Conservation (phyloP, 2,329 filamentous ascomycete genomes). For the Didymella glomerata region DNA sequence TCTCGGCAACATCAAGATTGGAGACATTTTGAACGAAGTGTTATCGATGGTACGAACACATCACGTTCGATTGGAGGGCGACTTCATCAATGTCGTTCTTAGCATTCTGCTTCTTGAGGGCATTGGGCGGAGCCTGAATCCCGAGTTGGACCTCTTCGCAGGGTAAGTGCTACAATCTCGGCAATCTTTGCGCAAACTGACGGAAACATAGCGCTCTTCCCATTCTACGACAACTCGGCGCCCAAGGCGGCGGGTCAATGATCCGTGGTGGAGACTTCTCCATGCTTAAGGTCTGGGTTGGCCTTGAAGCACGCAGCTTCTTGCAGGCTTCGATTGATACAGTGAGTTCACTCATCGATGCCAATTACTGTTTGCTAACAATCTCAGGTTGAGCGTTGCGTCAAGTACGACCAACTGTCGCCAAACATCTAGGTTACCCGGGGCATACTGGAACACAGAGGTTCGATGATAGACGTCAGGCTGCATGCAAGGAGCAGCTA, state of each 20-base stretch:
- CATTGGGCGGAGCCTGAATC: conserved; percentile 87
- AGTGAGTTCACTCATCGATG: conserved; percentile 60
- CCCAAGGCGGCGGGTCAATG: conserved; percentile 71
- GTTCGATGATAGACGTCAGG: too few relatives aligned
- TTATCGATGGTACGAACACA: conserved; percentile 89
- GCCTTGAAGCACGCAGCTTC: conserved; percentile 86
- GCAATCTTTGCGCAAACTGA: too few relatives aligned
- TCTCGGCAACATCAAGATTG: conserved; percentile 93
- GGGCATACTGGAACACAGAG: too few relatives aligned
- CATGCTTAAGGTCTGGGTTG: conserved; percentile 91
- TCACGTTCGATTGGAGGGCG: conserved; percentile 93
- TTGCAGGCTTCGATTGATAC: conserved; percentile 90
- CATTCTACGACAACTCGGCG: conserved; percentile 86
- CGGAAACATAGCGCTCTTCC: conserved; percentile 91
- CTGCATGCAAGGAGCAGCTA: too few relatives aligned
- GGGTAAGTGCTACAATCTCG: conserved; percentile 58
- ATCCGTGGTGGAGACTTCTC: conserved; percentile 59
- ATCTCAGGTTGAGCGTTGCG: conserved; percentile 78
- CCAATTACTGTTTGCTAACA: conserved; percentile 7
- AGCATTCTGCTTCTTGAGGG: conserved; percentile 93
- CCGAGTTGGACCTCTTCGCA: conserved; percentile 84
- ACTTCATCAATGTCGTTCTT: conserved; percentile 98
- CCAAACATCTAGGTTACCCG: conserved; percentile 75
- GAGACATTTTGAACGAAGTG: conserved; percentile 91
- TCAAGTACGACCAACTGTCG: conserved; percentile 88